Percentiles rank a stretch among this genome's conserved stretches.
Evolutionary conservation across 768 basidiomycete species (phyloP).

Genomic region (Lactarius tabidus): DNA sequence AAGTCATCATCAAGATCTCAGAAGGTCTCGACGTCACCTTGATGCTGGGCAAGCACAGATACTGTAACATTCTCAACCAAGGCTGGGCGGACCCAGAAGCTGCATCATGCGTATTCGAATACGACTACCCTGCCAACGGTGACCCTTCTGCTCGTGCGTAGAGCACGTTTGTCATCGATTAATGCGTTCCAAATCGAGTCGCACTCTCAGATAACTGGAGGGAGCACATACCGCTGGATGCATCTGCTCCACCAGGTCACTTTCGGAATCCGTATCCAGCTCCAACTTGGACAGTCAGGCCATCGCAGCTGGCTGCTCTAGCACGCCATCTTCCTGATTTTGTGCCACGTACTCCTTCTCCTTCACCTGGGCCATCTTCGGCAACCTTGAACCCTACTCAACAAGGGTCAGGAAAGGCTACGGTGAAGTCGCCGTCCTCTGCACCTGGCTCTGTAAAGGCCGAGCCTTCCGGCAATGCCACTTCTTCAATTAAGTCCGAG

Average conservation of each 20-base stretch:
- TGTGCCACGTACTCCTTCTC: slow-evolving; percentile 14
- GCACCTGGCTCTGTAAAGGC: background rate
- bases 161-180: background rate
- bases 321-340: slow-evolving; percentile 1
- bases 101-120: slow-evolving; percentile 16
- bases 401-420: background rate
- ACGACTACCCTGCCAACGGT: slow-evolving; percentile 15
- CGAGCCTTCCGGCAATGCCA: background rate
- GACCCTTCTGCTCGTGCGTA: slow-evolving; percentile 23
- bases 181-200: background rate
- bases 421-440: background rate
- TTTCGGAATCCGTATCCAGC: slow-evolving; percentile 20
- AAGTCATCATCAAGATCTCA: slow-evolving; percentile 19
- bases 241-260: background rate
- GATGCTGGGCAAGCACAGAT: slow-evolving; percentile 22
- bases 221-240: slow-evolving; percentile 7
- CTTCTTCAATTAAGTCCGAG: slow-evolving; percentile 4
- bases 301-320: slow-evolving; percentile 2
- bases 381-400: background rate
- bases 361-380: background rate
- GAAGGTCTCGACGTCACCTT: slow-evolving; percentile 1
- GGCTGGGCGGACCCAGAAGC: slow-evolving; percentile 3
- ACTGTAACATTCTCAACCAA: slow-evolving; percentile 7
- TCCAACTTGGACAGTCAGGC: slow-evolving; percentile 17
- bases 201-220: slow-evolving; percentile 18